A percentile compares a stretch with the other conserved stretches of the same genome.
These are phyloP conservation scores for Blastocystis sp. DNA, from an alignment of 352 stramenopile genomes.

Conservation along the genomic window DNA sequence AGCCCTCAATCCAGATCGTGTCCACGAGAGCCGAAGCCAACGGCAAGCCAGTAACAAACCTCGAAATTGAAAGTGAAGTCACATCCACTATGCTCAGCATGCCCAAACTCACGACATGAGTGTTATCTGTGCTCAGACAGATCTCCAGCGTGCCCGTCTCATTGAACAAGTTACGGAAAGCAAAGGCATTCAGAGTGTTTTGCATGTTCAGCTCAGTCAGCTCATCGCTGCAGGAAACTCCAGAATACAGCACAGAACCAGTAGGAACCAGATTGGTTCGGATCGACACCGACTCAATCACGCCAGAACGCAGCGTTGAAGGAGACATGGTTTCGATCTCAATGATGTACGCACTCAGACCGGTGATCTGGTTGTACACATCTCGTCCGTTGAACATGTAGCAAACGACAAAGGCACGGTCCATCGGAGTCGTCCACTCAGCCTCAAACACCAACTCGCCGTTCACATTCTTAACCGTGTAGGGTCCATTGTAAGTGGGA, in stretches of 20 bases:
- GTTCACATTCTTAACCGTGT: background rate
- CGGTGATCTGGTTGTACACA: background rate
- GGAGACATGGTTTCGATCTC: background rate
- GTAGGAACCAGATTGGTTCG: background rate
- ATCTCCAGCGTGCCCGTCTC: background rate
- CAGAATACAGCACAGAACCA: background rate
- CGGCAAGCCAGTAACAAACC: background rate
- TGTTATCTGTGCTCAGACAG: background rate
- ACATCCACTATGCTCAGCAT: background rate
- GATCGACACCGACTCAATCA: background rate
- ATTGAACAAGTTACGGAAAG: background rate
- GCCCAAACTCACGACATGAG: background rate
- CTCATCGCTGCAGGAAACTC: background rate
- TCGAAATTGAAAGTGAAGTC: background rate
- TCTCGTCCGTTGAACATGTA: slow-evolving; percentile 26
- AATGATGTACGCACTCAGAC: slow-evolving; percentile 1
- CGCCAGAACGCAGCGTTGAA: background rate
- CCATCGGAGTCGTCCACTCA: background rate
- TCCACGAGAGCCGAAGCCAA: background rate
- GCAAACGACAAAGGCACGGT: background rate
- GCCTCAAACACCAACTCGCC: slow-evolving; percentile 3
- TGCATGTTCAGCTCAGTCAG: background rate
- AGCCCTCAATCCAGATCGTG: background rate
- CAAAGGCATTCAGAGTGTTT: background rate
- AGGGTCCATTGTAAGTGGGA: slow-evolving; percentile 2